Base-by-base conservation (phyloP, 768 basidiomycete species). In the Termitomyces sp. region DNA sequence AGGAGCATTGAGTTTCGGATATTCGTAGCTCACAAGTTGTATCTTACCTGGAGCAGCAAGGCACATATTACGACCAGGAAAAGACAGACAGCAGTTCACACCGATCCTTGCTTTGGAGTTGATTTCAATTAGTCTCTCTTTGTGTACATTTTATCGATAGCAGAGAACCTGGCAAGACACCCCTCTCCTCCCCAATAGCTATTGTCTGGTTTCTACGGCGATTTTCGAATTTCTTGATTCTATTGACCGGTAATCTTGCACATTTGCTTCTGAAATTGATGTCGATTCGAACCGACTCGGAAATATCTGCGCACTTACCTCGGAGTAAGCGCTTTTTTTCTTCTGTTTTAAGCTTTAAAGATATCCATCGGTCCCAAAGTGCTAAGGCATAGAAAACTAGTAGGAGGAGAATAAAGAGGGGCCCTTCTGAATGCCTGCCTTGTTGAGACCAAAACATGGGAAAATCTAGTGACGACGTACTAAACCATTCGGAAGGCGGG, bases 321-420 rank as follows among this genome's bases (percentile, higher is more conserved):
- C 44, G 23, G 13, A 54, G 42, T 40, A 60, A 39, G 16, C 39
- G 55, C n/a, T 59, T 45, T 45, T 57, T 64, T 41, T 64, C 60
- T 42, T 59, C 60, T 38, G 65, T 62, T 32, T 66, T 61, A 31
- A 66, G 38, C 51, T 56, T 68, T 12, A 75, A 60, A 39, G 62
- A 57, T 35, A 67, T 54, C 71, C 71, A 75, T 46, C 70, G 60
- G 50, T 75, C 73, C 70, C 72, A 74, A 13, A 74, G 61, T 18
- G 73, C 72, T 35, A 73, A 54, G 6, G 64, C 68, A 38, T 75
- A 74, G 45, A 73, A 70, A 12, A 64, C 53, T 13, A 74, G 64
- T 32, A 71, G 46, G 15, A 71, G 48, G 11, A 68, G 54, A 4
- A 73, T 38, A 36, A 73, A 63, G 3, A 69, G 31, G 0, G 66